These are phyloP conservation scores for Pichia ethanolica DNA, from an alignment of 805 yeast genomes.

Conservation along the genomic window DNA sequence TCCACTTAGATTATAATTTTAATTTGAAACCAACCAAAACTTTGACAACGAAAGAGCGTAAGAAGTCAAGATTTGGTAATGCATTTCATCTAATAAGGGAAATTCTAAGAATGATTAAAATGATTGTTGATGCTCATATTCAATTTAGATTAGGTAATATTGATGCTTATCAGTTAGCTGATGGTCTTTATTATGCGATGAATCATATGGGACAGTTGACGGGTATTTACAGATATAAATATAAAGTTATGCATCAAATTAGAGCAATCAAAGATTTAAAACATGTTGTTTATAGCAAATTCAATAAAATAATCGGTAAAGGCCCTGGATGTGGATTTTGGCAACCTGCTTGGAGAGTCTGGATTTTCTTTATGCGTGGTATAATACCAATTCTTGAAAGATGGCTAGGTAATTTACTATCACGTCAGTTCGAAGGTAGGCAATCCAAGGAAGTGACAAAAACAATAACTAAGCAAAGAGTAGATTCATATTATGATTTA, in stretches of 20 bases:
- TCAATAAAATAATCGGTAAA: constrained; percentile 82
- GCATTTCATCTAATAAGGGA: constrained; percentile 94
- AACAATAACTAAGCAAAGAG: constrained; percentile 90
- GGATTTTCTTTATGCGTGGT: constrained; percentile 91
- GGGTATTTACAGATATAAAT: constrained; percentile 93
- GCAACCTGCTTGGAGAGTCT: constrained; percentile 98
- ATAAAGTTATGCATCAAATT: constrained; percentile 96
- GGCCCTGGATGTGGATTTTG: constrained; percentile 99
- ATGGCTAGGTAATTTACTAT: constrained; percentile 87
- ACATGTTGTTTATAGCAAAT: constrained; percentile 80
- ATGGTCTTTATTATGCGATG: constrained; percentile 82
- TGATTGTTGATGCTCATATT: constrained; percentile 89
- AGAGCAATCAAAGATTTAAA: constrained; percentile 92
- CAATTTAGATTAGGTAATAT: constrained; percentile 84
- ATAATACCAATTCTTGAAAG: constrained; percentile 84
- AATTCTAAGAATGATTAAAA: constrained; percentile 71
- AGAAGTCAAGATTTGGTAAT: constrained; percentile 91
- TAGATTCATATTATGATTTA: constrained; percentile 89
- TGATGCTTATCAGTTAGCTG: constrained; percentile 92
- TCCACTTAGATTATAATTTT: constrained; percentile 93
- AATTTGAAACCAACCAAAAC: constrained; percentile 95
- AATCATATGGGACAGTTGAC: constrained; percentile 94
- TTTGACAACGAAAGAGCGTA: constrained; percentile 90
- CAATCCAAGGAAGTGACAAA: constrained; percentile 86
- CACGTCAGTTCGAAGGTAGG: constrained; percentile 95